Evolutionary conservation across 1,284 basidiomycete species (phyloP).

Genomic region (Microbotryum scabiosae): DNA sequence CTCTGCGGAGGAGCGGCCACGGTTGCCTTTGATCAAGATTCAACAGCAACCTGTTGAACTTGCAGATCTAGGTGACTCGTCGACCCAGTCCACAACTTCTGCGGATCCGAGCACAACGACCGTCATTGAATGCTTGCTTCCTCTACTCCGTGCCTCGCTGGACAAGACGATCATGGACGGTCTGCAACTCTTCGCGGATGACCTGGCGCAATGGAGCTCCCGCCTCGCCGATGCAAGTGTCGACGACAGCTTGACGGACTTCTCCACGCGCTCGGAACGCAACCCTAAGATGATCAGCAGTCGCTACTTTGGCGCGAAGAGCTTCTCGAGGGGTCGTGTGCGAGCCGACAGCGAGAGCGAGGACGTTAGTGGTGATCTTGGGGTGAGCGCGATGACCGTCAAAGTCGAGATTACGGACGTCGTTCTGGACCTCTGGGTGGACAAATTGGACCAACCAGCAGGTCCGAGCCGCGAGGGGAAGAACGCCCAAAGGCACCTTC

Average conservation of each 20-base stretch:
- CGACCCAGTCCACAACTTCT: too few relatives aligned
- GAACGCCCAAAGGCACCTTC: slow-evolving; percentile 46
- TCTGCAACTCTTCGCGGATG: slow-evolving; percentile 77
- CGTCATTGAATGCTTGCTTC: not conserved
- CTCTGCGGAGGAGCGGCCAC: not conserved
- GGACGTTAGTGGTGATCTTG: slow-evolving; percentile 36
- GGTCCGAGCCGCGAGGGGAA: slow-evolving; percentile 5
- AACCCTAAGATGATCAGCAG: slow-evolving; percentile 72
- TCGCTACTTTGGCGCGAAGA: slow-evolving; percentile 61
- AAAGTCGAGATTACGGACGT: slow-evolving; percentile 48
- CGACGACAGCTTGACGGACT: slow-evolving; percentile 20
- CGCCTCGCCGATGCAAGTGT: slow-evolving; percentile 31
- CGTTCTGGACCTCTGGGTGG: slow-evolving; percentile 45
- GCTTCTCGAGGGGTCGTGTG: slow-evolving; percentile 38
- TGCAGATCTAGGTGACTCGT: too few relatives aligned
- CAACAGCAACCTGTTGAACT: too few relatives aligned
- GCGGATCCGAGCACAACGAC: not conserved
- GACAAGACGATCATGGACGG: slow-evolving; percentile 60
- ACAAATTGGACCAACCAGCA: slow-evolving; percentile 37
- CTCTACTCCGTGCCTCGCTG: slow-evolving; percentile 49
- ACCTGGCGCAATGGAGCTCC: slow-evolving; percentile 54
- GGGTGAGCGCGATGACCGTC: slow-evolving; percentile 27
- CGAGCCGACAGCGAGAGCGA: slow-evolving; percentile 38
- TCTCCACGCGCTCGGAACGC: slow-evolving; percentile 21
- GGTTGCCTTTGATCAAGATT: too few relatives aligned